A percentile compares a stretch with the other conserved stretches of the same genome.
Evolutionary conservation across 495 filamentous ascomycete species (phyloP).

Genomic region (Penicillium longicatenatum): DNA sequence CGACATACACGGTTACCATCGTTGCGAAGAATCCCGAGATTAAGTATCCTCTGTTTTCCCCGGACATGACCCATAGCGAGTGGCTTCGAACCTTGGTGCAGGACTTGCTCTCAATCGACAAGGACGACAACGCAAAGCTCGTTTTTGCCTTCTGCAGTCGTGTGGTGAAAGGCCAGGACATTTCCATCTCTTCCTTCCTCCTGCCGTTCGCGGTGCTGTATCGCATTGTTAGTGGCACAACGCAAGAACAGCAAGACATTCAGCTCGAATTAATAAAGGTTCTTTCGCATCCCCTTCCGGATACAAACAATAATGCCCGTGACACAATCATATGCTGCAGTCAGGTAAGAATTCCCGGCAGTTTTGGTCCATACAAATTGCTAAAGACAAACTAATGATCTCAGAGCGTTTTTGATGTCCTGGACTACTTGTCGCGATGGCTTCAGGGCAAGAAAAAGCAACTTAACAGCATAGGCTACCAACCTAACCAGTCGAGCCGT

Average conservation of each 20-base stretch:
- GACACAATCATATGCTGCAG: constrained; percentile 79
- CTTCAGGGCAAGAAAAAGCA: constrained; percentile 76
- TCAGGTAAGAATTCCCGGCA: constrained; percentile 58
- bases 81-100: constrained; percentile 82
- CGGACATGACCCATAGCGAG: constrained; percentile 61
- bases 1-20: constrained; percentile 72
- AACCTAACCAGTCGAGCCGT: constrained; percentile 39
- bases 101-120: constrained; percentile 75
- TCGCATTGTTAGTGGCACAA: constrained; percentile 67
- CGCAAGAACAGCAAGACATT: constrained; percentile 66
- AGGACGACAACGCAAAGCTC: constrained; percentile 64
- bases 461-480: constrained; percentile 37
- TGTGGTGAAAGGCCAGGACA: constrained; percentile 79
- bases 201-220: constrained; percentile 84
- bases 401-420: constrained; percentile 83
- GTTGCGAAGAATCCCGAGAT: constrained; percentile 51
- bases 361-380: background rate
- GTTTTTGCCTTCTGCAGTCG: constrained; percentile 81
- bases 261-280: constrained; percentile 70
- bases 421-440: constrained; percentile 92
- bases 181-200: constrained; percentile 80
- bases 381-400: constrained; percentile 13
- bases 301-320: constrained; percentile 52
- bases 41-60: constrained; percentile 76
- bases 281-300: constrained; percentile 60